Base-by-base conservation (phyloP, 176 grass and related monocot genomes). In the Coix lacrymajobi region DNA sequence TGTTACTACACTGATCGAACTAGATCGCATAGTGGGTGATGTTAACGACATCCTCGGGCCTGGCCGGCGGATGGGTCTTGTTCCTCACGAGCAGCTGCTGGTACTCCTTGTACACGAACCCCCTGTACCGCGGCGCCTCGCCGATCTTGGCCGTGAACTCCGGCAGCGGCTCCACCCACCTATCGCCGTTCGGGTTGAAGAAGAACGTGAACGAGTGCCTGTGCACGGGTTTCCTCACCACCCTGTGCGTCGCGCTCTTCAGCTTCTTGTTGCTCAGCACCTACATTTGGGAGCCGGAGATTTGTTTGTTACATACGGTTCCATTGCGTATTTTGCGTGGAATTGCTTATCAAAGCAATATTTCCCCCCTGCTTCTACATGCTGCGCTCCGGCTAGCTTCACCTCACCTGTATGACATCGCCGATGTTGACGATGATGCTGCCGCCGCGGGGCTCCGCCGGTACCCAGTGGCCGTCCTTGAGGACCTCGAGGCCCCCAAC, bases 361-460 rank as follows among this genome's bases (percentile, higher is more conserved):
- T n/a, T n/a, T n/a, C n/a, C n/a, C n/a, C n/a, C n/a, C n/a, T n/a
- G n/a, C n/a, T n/a, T n/a, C n/a, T n/a, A n/a, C n/a, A n/a, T n/a
- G n/a, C 8, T 58, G 3, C 3, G 4, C 54, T 52, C 49, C 17
- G 7, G 49, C 49, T 12, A n/a, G n/a, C n/a, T n/a, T n/a, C n/a
- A n/a, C n/a, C n/a, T 22, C 30, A 80, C 77, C 82, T 85, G 77
- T 8, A 85, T 22, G 29, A 70, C 72, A 1, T 89, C 87, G 17
- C 87, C 87, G 4, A 89, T 9, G 49, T 85, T 85, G 77, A 71
- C 82, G 71, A 81, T 28, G 69, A 89, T 81, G 82, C 77, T 89
- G 22, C 77, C 71, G 33, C 14, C 82, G 5, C 19, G 12, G 26
- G 87, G 87, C 30, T 89, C 48, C 2, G 40, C 87, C 6, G 77